Evolutionary conservation across 108 stramenopile genomes (phyloP), one percentile per base, ranked within the genome.

Genomic region (Chaetoceros tenuissimus): DNA sequence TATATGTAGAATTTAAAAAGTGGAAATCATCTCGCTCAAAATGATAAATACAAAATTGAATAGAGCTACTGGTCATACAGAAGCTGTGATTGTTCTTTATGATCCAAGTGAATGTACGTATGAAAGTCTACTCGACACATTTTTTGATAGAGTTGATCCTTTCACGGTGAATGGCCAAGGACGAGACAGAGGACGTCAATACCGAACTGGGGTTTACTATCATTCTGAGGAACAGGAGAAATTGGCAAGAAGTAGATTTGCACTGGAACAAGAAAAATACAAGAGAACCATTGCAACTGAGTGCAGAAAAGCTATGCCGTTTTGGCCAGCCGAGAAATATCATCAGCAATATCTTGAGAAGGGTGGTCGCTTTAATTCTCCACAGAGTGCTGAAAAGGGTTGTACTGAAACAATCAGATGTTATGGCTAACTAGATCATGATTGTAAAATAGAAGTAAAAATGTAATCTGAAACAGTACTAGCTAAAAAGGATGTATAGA

Each of bases 301-400:
- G 74, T 45, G 72, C 1, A 65, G 63, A 46, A 28, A 68, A 20
- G 79, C 82, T 13, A 58, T 8, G 58, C 69, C 84, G 10, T 92
- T 84, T 69, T 92, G 85, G 85, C 89, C 89, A 24, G 89, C 89
- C 49, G 89, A 92, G 60, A 69, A 63, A 18, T 86, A 84, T 66
- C 90, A 92, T 69, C 90, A 92, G 70, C 82, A 85, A 43, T 92
- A 88, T 70, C 68, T 92, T 47, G 70, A 73, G 53, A 86, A 83
- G 66, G 87, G 82, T 0, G 87, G 90, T 0, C 69, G 81, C 31
- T 63, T 64, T 46, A 68, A 73, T 18, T 1, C 1, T 45, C 78
- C 89, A 1, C 90, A 92, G 55, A 67, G 55, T 43, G 82, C 90
- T 21, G 80, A 69, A 24, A 92, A 92, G 68, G 84, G 79, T 2